phyloP scores from a whole-genome alignment of 331 rosid species.

The Rosa hybrid region DNA sequence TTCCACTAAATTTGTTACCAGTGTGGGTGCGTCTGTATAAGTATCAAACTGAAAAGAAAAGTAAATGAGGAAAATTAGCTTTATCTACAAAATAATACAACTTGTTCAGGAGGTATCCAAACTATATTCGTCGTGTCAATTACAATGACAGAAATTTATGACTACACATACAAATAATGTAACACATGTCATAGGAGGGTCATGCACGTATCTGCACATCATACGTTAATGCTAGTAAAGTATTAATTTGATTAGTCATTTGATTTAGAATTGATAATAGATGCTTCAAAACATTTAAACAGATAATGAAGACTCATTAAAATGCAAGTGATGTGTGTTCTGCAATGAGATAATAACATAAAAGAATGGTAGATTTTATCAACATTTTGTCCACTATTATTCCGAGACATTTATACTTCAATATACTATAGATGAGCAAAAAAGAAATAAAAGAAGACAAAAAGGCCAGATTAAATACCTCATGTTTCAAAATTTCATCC shows the following conservation, averaged over 20 bases:
- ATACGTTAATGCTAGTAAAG: neutral
- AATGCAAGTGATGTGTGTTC: neutral
- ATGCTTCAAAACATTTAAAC: neutral
- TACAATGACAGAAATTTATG: neutral
- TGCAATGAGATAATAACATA: neutral
- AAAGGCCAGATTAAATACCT: conserved; percentile 45
- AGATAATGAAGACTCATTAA: neutral
- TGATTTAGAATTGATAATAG: neutral
- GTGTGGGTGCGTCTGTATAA: neutral
- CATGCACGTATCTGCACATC: neutral
- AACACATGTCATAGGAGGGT: neutral
- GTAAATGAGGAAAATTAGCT: neutral
- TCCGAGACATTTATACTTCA: neutral
- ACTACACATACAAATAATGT: neutral
- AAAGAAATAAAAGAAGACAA: neutral
- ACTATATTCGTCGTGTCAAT: neutral
- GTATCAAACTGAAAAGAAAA: neutral
- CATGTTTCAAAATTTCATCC: conserved; percentile 70
- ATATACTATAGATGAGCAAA: neutral
- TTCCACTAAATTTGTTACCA: neutral
- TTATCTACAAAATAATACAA: neutral
- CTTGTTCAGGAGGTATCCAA: neutral
- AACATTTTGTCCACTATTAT: neutral
- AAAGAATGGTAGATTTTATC: neutral
- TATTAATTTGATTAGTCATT: neutral